Evolutionary conservation across 2,329 filamentous ascomycete genomes (phyloP), one percentile per base, ranked within the genome.

Genomic region (Pestalotiopsis fici): DNA sequence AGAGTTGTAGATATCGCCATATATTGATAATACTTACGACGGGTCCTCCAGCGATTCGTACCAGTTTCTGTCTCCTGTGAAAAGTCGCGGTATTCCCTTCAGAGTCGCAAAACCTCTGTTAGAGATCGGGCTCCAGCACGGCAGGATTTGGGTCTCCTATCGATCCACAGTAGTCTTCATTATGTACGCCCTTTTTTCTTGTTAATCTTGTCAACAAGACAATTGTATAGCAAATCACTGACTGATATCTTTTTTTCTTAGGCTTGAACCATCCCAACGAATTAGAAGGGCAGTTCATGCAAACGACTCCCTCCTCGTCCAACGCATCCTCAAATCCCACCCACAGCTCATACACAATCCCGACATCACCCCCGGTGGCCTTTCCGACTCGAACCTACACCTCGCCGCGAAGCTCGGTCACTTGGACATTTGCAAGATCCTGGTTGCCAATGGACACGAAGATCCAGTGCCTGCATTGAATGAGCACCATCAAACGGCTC

Each of bases 321-420:
- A 86, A 72, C 92, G 94, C 77, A 94, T 97, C 76, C 85, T 97
- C 71, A 87, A 86, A 71, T 90, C 90, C 68, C 90, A 95, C 75
- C 92, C 91, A 0, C 77, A 82, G 21, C 87, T 91, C 70, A 84
- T 97, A 31, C 90, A 91, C 75, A 97, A 97, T 76, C 93, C 94
- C 2, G 93, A 97, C 78, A 87, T 88, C 73, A 87, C 89, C 3
- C 85, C 90, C 69, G 75, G 79, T 9, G 88, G 87, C 62, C 90
- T 93, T 71, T 92, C 91, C 78, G 96, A 97, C 81, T 95, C 93
- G 2, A 94, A 90, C 70, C 86, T 97, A 50, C 94, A 97, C 78
- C 86, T 97, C 2, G 93, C 94, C 56, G 92, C 92, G 12, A 88
- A 88, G 7, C 84, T 94, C 66, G 94, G 93, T 64, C 87, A 91